Conservation (phyloP, 768 basidiomycete species). For the Termitomyces sp. region DNA sequence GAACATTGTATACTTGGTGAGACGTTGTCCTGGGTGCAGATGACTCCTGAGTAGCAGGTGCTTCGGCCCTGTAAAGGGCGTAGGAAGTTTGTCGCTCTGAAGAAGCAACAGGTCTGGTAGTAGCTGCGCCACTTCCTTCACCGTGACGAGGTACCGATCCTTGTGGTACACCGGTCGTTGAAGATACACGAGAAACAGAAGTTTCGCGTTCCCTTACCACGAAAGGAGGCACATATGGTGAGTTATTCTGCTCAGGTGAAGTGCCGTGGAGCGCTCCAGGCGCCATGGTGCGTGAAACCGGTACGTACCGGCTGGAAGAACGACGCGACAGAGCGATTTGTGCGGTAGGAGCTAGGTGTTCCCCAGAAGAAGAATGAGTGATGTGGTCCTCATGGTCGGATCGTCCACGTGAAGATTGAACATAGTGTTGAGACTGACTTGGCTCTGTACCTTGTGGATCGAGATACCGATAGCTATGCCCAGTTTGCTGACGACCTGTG, state of each 20-base stretch:
- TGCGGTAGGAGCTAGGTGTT: neutral
- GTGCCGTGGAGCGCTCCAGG: neutral
- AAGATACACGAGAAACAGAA: conserved; percentile 9
- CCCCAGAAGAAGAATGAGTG: conserved; percentile 5
- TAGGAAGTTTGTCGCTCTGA: conserved; percentile 1
- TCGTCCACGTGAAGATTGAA: conserved; percentile 5
- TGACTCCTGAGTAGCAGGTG: neutral
- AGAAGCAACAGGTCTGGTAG: neutral
- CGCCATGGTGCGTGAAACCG: conserved; percentile 18
- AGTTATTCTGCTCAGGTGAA: conserved; percentile 5
- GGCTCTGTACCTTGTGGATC: conserved; percentile 4
- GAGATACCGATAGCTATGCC: neutral
- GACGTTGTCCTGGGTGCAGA: neutral
- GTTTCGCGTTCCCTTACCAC: conserved; percentile 8
- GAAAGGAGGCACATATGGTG: conserved; percentile 5
- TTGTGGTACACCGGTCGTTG: neutral
- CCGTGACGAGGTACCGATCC: neutral
- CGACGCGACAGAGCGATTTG: conserved; percentile 14
- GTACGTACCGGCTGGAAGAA: conserved; percentile 14
- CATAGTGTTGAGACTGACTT: conserved; percentile 7
- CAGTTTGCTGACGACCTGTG: neutral
- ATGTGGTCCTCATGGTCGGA: neutral
- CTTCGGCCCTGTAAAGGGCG: neutral
- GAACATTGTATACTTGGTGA: neutral
- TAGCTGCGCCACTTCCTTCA: conserved; percentile 5